A percentile compares a stretch with the other conserved stretches of the same genome.
phyloP scores from a whole-genome alignment of 306 rosid species.

The Cyclanthera cordifolia region DNA sequence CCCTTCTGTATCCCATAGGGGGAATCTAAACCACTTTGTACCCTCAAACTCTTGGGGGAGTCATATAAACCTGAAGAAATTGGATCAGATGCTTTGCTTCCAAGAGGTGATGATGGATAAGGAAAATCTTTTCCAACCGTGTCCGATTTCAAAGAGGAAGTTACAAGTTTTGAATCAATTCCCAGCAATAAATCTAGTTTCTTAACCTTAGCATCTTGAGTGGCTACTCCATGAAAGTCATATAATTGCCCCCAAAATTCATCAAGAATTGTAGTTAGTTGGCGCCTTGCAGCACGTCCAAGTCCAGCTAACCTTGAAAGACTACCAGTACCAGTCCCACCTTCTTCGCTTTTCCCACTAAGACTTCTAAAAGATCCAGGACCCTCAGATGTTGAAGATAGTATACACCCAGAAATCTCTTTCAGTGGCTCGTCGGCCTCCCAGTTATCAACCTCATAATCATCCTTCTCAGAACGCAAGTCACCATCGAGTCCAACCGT shows the following conservation, averaged over 20 bases:
- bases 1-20: conserved; percentile 43
- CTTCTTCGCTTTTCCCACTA: conserved; percentile 80
- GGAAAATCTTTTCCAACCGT: conserved; percentile 37
- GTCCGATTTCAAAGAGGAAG: conserved; percentile 42
- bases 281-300: conserved; percentile 93
- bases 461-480: conserved; percentile 48
- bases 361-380: conserved; percentile 83
- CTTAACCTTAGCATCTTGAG: conserved; percentile 55
- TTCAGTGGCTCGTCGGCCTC: conserved; percentile 59
- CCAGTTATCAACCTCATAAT: conserved; percentile 64
- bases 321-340: conserved; percentile 77
- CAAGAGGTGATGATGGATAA: conserved; percentile 19
- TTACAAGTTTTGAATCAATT: conserved; percentile 33
- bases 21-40: conserved; percentile 49
- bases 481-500: conserved; percentile 41
- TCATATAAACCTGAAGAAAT: conserved; percentile 39
- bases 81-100: conserved; percentile 43
- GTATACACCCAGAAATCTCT: conserved; percentile 32
- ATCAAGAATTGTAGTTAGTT: conserved; percentile 60
- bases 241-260: conserved; percentile 89
- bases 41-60: conserved; percentile 38
- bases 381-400: conserved; percentile 56
- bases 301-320: conserved; percentile 86
- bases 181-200: conserved; percentile 50
- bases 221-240: conserved; percentile 61